phyloP scores from a whole-genome alignment of 2,329 filamentous ascomycete genomes.

The Helotiales sp. region DNA sequence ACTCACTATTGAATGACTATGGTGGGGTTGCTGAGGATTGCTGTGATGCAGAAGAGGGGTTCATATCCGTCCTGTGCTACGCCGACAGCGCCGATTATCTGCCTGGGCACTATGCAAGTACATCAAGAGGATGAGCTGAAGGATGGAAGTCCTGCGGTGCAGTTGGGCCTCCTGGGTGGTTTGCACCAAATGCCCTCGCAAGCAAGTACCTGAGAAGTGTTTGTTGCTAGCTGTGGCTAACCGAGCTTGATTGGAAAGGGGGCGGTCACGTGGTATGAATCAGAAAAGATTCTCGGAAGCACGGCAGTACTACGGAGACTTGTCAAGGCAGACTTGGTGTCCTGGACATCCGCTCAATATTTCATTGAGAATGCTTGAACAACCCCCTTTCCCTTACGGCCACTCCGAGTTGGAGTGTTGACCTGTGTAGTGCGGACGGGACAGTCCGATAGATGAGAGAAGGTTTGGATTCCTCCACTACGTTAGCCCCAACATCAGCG shows the following conservation, averaged over 20 bases:
- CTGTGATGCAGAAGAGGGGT: background rate
- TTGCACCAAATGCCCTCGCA: background rate
- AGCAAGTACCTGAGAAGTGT: background rate
- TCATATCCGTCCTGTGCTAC: background rate
- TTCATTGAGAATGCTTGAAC: background rate
- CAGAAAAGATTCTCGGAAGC: background rate
- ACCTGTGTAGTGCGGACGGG: background rate
- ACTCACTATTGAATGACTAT: background rate
- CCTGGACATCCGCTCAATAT: background rate
- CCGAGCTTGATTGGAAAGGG: background rate
- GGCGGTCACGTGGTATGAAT: background rate
- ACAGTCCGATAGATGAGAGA: conserved; percentile 2
- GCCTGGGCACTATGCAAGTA: background rate
- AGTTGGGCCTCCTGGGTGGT: background rate
- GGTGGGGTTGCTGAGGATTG: background rate
- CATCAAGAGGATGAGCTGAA: background rate
- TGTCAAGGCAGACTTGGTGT: background rate
- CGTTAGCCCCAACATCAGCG: background rate
- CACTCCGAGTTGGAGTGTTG: conserved; percentile 1
- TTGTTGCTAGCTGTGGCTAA: background rate
- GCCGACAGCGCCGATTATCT: background rate
- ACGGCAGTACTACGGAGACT: background rate
- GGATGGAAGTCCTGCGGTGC: background rate
- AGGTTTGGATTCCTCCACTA: background rate
- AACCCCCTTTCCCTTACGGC: background rate